Base-by-base conservation (phyloP, 2,329 filamentous ascomycete genomes). In the Diaporthe eres region DNA sequence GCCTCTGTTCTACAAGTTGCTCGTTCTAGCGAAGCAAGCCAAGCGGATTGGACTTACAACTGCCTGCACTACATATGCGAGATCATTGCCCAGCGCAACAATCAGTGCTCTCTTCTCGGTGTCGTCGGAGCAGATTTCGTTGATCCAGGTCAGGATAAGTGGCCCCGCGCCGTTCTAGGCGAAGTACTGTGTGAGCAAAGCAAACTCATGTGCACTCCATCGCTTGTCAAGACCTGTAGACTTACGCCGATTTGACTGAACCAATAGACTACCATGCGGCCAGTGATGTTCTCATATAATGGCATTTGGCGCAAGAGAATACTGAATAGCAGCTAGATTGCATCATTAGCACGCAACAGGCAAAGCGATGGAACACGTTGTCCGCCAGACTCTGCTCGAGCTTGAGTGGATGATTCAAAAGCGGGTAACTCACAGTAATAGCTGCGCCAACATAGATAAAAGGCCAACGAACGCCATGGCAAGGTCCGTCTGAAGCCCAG, bases 221-320 rank as follows among this genome's bases (percentile, higher is more conserved):
- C 13, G 13, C 2, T 19, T 19, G 6, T 22, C 25, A 65, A 13
- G 13, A n/a, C n/a, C n/a, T n/a, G n/a, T n/a, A n/a, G n/a, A 75
- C 82, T 82, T 70, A 84, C 82, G 0, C 83, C 83, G 13, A 84
- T 82, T 12, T 82, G 78, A 61, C 81, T 82, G 22, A 86, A 79
- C 83, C 83, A 85, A 76, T 84, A 86, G 3, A 85, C 81, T 3
- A 80, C 74, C 74, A 78, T 85, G 8, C 84, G 82, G n/a, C 81
- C 81, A 0, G 82, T 70, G 4, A 86, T 80, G 44, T 85, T 78
- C 1, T 78, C 76, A 71, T 86, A 85, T 0, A 85, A 78, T 3
- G 85, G 82, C 80, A 85, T 81, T 71, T 84, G 77, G 2, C 81
- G 80, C 44, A 86, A 53, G 1, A 84, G 75, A n/a, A 82, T 47